Evolutionary conservation across 352 stramenopile genomes (phyloP).

Genomic region (Pythium apleroticum): DNA sequence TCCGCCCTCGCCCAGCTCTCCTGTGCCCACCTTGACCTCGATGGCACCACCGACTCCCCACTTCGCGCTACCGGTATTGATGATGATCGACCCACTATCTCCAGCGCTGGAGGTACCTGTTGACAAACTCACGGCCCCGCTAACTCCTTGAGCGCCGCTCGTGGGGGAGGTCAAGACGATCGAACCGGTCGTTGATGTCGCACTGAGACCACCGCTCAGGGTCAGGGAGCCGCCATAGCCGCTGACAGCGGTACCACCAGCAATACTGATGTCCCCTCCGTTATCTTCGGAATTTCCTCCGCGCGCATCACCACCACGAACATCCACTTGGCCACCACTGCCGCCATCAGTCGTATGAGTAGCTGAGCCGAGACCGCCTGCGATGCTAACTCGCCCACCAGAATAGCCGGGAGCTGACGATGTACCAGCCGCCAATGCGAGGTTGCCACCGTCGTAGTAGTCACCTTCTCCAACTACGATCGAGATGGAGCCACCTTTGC

Average conservation of each 20-base stretch:
- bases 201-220: slow-evolving; percentile 47
- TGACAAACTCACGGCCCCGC: slow-evolving; percentile 38
- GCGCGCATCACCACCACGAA: slow-evolving; percentile 86
- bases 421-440: slow-evolving; percentile 63
- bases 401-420: slow-evolving; percentile 48
- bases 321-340: slow-evolving; percentile 81
- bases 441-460: slow-evolving; percentile 53
- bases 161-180: slow-evolving; percentile 49
- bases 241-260: slow-evolving; percentile 65
- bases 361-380: slow-evolving; percentile 56
- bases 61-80: slow-evolving; percentile 54
- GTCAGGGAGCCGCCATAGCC: slow-evolving; percentile 65
- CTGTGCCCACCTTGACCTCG: slow-evolving; percentile 52
- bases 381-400: slow-evolving; percentile 51
- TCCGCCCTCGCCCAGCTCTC: slow-evolving; percentile 83
- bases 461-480: slow-evolving; percentile 60
- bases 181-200: slow-evolving; percentile 53
- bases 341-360: slow-evolving; percentile 88
- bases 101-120: slow-evolving; percentile 50
- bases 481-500: slow-evolving; percentile 58
- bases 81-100: slow-evolving; percentile 51
- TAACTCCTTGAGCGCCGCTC: slow-evolving; percentile 49
- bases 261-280: slow-evolving; percentile 78
- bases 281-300: slow-evolving; percentile 88
- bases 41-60: slow-evolving; percentile 55